phyloP scores from a whole-genome alignment of 805 yeast species.

The Metschnikowia anglica region DNA sequence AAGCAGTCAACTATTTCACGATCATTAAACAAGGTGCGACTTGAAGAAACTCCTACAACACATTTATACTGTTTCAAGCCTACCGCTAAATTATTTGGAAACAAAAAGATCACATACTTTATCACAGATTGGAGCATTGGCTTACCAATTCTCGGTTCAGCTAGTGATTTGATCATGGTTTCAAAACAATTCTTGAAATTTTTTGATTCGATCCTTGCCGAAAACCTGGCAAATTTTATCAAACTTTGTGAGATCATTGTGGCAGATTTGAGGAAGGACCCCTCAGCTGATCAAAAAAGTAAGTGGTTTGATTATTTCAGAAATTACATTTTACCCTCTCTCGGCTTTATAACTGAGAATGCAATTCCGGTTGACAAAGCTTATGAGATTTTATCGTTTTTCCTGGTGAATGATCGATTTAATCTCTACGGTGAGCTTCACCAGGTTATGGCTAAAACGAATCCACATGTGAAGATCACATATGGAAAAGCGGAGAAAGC shows the following conservation, averaged over 20 bases:
- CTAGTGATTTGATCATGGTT: slow-evolving; percentile 47
- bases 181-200: slow-evolving; percentile 52
- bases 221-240: slow-evolving; percentile 47
- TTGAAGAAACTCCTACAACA: slow-evolving; percentile 25
- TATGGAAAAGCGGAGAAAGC: slow-evolving; percentile 70
- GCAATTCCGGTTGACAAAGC: slow-evolving; percentile 62
- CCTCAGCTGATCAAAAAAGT: slow-evolving; percentile 15
- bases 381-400: slow-evolving; percentile 51
- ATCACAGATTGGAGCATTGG: slow-evolving; percentile 49
- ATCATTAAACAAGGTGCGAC: slow-evolving; percentile 26
- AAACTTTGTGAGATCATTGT: slow-evolving; percentile 63
- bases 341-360: slow-evolving; percentile 53
- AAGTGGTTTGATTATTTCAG: slow-evolving; percentile 62
- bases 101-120: slow-evolving; percentile 39
- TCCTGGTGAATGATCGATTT: slow-evolving; percentile 63
- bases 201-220: slow-evolving; percentile 55
- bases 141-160: slow-evolving; percentile 36
- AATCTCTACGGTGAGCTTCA: slow-evolving; percentile 79
- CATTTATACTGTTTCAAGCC: slow-evolving; percentile 35
- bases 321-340: slow-evolving; percentile 63
- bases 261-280: slow-evolving; percentile 29
- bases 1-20: slow-evolving; percentile 26
- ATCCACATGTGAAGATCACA: slow-evolving; percentile 55
- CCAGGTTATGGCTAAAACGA: slow-evolving; percentile 54
- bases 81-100: slow-evolving; percentile 22